Conservation (phyloP, 345 rosid species). For the Eucalyptus guilfoylei region DNA sequence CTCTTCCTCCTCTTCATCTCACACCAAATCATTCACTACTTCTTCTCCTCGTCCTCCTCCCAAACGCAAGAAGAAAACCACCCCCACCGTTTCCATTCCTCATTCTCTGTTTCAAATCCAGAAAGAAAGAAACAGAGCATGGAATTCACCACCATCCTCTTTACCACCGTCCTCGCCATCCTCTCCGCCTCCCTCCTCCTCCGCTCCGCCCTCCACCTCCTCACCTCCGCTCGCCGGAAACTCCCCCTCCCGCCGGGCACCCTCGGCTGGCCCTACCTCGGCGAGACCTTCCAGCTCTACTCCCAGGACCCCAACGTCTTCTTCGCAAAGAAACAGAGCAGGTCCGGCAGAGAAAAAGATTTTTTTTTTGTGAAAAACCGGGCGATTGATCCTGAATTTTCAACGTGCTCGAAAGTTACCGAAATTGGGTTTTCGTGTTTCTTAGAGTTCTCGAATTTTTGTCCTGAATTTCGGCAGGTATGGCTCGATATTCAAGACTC, state of each 20-base stretch:
- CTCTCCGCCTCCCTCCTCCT: not conserved
- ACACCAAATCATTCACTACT: not conserved
- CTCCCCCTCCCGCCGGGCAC: conserved; percentile 47
- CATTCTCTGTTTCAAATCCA: not conserved
- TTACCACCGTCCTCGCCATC: not conserved
- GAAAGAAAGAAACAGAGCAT: not conserved
- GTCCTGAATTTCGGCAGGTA: conserved; percentile 2
- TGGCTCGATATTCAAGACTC: conserved; percentile 39
- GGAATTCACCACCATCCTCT: not conserved
- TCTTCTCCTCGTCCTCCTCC: not conserved
- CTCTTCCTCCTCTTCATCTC: not conserved
- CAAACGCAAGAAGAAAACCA: not conserved
- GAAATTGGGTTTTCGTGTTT: not conserved
- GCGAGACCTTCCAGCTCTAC: conserved; percentile 40
- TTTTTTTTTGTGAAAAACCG: not conserved
- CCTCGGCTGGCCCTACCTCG: conserved; percentile 51
- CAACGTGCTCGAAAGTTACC: not conserved
- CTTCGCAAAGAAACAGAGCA: conserved; percentile 23
- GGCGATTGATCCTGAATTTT: not conserved
- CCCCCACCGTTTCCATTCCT: not conserved
- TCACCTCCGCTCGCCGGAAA: not conserved
- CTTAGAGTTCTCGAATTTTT: too few species aligned
- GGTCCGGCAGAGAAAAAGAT: not conserved
- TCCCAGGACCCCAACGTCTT: conserved; percentile 42
- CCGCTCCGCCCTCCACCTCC: not conserved